These are phyloP conservation scores for Heritiera fomes DNA, from an alignment of 345 rosid genomes.

Conservation along the genomic window DNA sequence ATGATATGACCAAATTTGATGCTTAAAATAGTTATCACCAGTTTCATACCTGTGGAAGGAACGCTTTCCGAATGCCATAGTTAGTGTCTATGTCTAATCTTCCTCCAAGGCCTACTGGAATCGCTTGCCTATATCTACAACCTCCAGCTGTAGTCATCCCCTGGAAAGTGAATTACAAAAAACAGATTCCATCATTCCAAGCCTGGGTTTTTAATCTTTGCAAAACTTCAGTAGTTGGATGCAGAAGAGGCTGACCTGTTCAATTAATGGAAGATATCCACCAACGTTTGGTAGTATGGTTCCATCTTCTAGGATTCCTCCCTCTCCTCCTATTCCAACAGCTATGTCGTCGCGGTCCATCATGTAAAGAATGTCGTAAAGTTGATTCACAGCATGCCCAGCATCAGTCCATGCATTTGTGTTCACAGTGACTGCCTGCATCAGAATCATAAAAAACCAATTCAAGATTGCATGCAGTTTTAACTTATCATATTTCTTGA, in stretches of 20 bases:
- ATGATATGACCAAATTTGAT: background rate
- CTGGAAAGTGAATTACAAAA: constrained; percentile 31
- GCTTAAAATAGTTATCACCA: background rate
- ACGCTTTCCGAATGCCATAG: constrained; percentile 67
- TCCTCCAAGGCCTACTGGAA: constrained; percentile 74
- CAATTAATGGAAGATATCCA: constrained; percentile 90
- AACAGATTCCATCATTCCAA: background rate
- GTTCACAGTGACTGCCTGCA: constrained; percentile 72
- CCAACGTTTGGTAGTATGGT: constrained; percentile 74
- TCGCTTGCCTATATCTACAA: constrained; percentile 87
- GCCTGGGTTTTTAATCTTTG: background rate
- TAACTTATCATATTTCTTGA: too few species aligned
- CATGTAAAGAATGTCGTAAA: constrained; percentile 88
- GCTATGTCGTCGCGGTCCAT: constrained; percentile 80
- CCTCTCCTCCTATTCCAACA: constrained; percentile 93
- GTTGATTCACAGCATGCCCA: constrained; percentile 88
- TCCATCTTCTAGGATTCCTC: constrained; percentile 69
- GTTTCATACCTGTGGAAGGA: constrained; percentile 71
- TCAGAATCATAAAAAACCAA: background rate
- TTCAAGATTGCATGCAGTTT: background rate
- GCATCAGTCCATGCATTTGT: constrained; percentile 86
- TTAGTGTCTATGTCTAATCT: constrained; percentile 65
- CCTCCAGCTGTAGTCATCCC: constrained; percentile 67
- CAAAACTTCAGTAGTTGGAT: background rate
- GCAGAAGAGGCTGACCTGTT: constrained; percentile 51